Percentiles rank a stretch among this genome's conserved stretches.
Evolutionary conservation across 208 protist genomes (phyloP).

Genomic region (Leishmania amazonensis): DNA sequence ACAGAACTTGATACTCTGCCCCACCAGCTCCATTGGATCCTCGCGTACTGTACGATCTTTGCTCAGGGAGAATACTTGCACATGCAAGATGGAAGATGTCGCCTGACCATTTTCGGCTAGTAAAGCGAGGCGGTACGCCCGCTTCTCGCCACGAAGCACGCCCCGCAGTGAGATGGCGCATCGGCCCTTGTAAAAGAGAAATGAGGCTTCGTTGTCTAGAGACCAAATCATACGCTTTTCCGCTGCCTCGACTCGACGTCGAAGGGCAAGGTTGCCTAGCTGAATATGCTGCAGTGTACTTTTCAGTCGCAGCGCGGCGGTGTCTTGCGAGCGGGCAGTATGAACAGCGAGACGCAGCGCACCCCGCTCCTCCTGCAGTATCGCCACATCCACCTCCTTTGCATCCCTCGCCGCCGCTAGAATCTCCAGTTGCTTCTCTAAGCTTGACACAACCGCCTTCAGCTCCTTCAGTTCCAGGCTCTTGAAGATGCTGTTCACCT

Average conservation of each 20-base stretch:
- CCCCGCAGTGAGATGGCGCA: conserved; percentile 50
- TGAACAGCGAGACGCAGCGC: conserved; percentile 44
- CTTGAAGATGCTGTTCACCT: conserved; percentile 66
- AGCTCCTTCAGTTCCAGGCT: conserved; percentile 76
- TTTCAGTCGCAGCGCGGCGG: conserved; percentile 32
- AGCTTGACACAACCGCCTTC: conserved; percentile 41
- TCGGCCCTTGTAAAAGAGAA: conserved; percentile 69
- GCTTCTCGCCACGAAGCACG: conserved; percentile 47
- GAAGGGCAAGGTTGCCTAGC: conserved; percentile 60
- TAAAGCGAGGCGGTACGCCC: conserved; percentile 44
- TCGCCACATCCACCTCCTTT: conserved; percentile 39
- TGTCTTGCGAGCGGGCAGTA: conserved; percentile 33
- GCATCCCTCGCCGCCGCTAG: conserved; percentile 30
- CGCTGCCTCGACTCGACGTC: conserved; percentile 56
- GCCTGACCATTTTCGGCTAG: conserved; percentile 40
- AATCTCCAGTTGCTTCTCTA: conserved; percentile 58
- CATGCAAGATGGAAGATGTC: conserved; percentile 47
- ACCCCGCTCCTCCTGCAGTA: conserved; percentile 50
- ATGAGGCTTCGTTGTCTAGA: conserved; percentile 57
- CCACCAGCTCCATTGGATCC: conserved; percentile 43
- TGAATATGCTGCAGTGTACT: conserved; percentile 44
- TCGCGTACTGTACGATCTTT: conserved; percentile 12
- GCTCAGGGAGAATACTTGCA: conserved; percentile 67
- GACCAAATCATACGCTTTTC: conserved; percentile 32
- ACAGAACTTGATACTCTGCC: conserved; percentile 59